Conservation (phyloP, 441 rosid genomes). For the Omphalea diandra region DNA sequence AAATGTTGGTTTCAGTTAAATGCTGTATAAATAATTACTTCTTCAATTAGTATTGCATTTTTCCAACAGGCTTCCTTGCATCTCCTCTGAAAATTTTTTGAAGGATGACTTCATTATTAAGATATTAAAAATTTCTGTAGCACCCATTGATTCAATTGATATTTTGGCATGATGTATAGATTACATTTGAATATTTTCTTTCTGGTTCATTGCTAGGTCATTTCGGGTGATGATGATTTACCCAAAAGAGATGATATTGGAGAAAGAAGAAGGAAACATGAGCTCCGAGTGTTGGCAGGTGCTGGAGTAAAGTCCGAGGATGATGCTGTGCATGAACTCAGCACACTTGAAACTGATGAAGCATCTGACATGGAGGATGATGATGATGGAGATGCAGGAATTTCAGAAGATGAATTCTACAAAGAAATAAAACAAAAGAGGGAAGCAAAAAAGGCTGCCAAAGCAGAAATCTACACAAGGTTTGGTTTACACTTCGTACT, state of each 20-base stretch:
- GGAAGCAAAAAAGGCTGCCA: slow-evolving; percentile 66
- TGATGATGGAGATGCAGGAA: slow-evolving; percentile 44
- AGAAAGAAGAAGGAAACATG: slow-evolving; percentile 83
- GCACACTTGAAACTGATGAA: slow-evolving; percentile 26
- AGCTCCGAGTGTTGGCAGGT: slow-evolving; percentile 71
- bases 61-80: slow-evolving; percentile 1
- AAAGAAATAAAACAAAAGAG: slow-evolving; percentile 54
- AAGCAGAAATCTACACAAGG: slow-evolving; percentile 69
- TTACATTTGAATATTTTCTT: background rate
- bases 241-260: slow-evolving; percentile 95
- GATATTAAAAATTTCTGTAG: no score
- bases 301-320: slow-evolving; percentile 76
- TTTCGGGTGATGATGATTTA: slow-evolving; percentile 87
- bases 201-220: slow-evolving; percentile 37
- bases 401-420: slow-evolving; percentile 71
- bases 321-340: slow-evolving; percentile 42
- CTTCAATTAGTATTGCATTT: background rate
- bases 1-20: background rate
- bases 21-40: no score
- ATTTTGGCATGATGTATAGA: slow-evolving; percentile 5
- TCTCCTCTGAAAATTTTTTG: background rate
- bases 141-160: no score
- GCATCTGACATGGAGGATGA: slow-evolving; percentile 41
- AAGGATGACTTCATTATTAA: no score
- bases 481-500: slow-evolving; percentile 28